Evolutionary conservation across 352 stramenopile genomes (phyloP).

Genomic region (Globisporangium camurandrum): DNA sequence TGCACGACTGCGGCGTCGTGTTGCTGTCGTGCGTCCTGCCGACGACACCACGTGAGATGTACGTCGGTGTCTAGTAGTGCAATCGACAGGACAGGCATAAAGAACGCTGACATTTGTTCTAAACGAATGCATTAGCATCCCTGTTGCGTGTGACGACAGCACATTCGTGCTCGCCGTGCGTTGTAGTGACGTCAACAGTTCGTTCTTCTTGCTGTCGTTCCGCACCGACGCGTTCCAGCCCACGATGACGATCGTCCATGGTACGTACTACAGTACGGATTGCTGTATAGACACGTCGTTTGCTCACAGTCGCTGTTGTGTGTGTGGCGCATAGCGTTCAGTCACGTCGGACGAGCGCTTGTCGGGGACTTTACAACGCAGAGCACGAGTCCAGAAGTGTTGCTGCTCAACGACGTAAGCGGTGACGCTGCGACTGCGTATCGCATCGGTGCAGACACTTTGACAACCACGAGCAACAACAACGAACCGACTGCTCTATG

Average conservation of each 20-base stretch:
- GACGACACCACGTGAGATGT: constrained; percentile 34
- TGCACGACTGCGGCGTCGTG: constrained; percentile 34
- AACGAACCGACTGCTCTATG: constrained; percentile 2
- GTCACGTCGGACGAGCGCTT: constrained; percentile 31
- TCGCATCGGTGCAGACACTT: too few species aligned
- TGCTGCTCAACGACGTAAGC: constrained; percentile 33
- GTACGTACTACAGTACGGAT: constrained; percentile 21
- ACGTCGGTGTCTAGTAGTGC: too few species aligned
- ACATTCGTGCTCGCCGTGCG: constrained; percentile 23
- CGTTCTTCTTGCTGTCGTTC: constrained; percentile 48
- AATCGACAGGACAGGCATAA: too few species aligned
- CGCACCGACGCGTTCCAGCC: constrained; percentile 16
- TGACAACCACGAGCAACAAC: background rate
- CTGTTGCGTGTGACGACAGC: background rate
- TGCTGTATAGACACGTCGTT: background rate
- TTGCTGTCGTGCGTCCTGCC: constrained; percentile 39
- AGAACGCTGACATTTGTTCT: too few species aligned
- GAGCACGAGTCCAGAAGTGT: constrained; percentile 17
- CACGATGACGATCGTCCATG: constrained; percentile 35
- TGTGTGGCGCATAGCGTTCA: constrained; percentile 26
- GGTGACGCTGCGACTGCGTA: background rate
- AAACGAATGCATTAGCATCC: too few species aligned
- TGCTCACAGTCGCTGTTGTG: background rate
- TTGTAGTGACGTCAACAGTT: constrained; percentile 34
- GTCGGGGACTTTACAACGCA: constrained; percentile 21